Evolutionary conservation across 164 flowering plant genomes (phyloP).

Genomic region (Kingdonia uniflora): DNA sequence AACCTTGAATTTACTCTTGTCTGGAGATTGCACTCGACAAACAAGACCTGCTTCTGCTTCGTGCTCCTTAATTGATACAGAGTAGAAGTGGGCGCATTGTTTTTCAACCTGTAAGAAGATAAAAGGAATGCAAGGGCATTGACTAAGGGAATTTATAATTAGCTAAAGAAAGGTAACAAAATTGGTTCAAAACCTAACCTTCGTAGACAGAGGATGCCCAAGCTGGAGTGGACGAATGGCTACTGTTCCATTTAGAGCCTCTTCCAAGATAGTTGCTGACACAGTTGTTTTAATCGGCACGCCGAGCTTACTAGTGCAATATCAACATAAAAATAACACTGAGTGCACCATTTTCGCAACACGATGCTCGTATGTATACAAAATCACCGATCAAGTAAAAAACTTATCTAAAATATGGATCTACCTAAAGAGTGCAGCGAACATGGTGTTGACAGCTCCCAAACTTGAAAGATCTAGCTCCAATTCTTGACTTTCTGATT

Average conservation of each 20-base stretch:
- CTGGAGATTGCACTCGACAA: slow-evolving; percentile 66
- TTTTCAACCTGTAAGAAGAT: slow-evolving; percentile 70
- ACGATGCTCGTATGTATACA: not conserved
- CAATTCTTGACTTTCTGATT: slow-evolving; percentile 74
- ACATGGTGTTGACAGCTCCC: slow-evolving; percentile 92
- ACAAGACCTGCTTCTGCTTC: slow-evolving; percentile 74
- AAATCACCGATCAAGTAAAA: too few relatives aligned
- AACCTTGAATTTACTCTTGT: slow-evolving; percentile 94
- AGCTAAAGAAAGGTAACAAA: slow-evolving; percentile 1
- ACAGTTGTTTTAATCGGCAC: slow-evolving; percentile 96
- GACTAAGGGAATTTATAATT: not conserved
- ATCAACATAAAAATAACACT: slow-evolving; percentile 5
- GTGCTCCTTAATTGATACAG: slow-evolving; percentile 70
- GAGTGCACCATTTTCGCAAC: not conserved
- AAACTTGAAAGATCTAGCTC: slow-evolving; percentile 96
- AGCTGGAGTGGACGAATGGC: slow-evolving; percentile 47
- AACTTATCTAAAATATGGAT: not conserved
- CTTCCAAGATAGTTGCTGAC: slow-evolving; percentile 88
- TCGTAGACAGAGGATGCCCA: slow-evolving; percentile 50
- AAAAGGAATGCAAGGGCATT: not conserved
- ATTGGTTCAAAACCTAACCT: slow-evolving; percentile 28
- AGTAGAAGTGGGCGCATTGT: slow-evolving; percentile 87
- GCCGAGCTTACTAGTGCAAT: slow-evolving; percentile 68
- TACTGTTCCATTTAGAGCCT: slow-evolving; percentile 78
- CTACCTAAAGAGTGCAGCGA: slow-evolving; percentile 94